Base-by-base conservation (phyloP, 805 yeast species). In the Myxozyma sirexii region DNA sequence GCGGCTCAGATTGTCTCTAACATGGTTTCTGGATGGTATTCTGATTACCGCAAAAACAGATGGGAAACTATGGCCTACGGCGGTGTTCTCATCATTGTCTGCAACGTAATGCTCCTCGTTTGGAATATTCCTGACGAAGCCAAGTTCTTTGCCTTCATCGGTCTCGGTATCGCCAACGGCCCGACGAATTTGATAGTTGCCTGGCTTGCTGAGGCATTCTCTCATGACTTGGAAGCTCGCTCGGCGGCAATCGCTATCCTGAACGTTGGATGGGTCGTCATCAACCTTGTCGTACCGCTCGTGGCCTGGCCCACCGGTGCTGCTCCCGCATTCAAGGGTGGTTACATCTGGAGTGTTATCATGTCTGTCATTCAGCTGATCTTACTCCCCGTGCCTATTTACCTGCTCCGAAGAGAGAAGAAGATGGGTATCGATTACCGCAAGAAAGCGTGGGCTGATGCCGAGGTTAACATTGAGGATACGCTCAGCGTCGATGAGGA, bases 41-140 rank as follows among this genome's bases (percentile, higher is more conserved):
- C 86, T 10, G 87, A 84, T 71, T 67, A 80, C 35, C 75, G 65
- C 13, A 12, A 46, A 19, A 56, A 49, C 54, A 38, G 63, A 31
- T 62, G 60, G 60, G 65, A 62, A 27, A 23, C 57, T 1, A 41
- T 62, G 45, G 8, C 55, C 17, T 24, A 33, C 8, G 53, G 46
- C n/a, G 65, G 60, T 13, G 27, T 62, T 17, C 44, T 63, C 15
- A 47, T 57, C 19, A 33, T 58, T 21, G 42, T 57, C 23, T 55
- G 63, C 58, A 82, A 82, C 63, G 72, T 77, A 5, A 72, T 84
- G 42, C 71, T 84, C 56, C 81, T 85, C 2, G 80, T 77, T 8
- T 84, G 87, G 87, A 51, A 80, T 50, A 80, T 84, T 5, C 75
- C 80, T 1, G 82, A 81, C 63, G 69, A 78, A 6, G 84, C 82